phyloP scores from a whole-genome alignment of 1,139 yeast genomes.

The Scheffersomyces insectosa region DNA sequence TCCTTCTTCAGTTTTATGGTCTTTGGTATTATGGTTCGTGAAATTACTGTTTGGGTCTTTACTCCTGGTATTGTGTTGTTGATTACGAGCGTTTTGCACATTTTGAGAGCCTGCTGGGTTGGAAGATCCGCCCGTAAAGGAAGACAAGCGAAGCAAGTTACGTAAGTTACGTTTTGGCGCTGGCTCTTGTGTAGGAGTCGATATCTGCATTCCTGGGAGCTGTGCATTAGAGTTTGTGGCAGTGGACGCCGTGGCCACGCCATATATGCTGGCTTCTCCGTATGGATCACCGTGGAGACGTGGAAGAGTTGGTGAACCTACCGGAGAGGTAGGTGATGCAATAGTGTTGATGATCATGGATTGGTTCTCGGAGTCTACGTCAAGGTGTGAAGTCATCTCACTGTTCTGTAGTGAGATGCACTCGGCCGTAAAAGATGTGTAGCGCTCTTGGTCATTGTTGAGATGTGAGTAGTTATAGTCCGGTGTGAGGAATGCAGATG shows the following conservation, averaged over 20 bases:
- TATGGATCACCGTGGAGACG: slow-evolving; percentile 2
- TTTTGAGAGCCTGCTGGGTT: slow-evolving; percentile 2
- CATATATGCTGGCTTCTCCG: background rate
- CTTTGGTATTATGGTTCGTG: slow-evolving; percentile 2
- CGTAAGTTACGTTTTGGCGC: slow-evolving; percentile 1
- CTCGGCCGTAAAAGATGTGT: slow-evolving; percentile 37
- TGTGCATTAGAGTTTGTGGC: background rate
- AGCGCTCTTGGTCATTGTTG: slow-evolving; percentile 16
- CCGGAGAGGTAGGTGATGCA: slow-evolving; percentile 2
- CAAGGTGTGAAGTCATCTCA: slow-evolving; percentile 38
- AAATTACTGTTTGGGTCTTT: background rate
- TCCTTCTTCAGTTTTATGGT: slow-evolving; percentile 1
- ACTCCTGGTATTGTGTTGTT: background rate
- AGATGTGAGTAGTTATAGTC: slow-evolving; percentile 2
- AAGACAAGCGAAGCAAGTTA: slow-evolving; percentile 3
- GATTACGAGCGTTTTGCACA: no score
- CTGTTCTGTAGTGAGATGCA: slow-evolving; percentile 42
- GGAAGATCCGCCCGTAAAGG: background rate
- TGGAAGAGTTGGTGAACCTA: slow-evolving; percentile 2
- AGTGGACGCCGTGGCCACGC: background rate
- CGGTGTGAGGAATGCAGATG: background rate
- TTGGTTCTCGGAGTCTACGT: slow-evolving; percentile 9
- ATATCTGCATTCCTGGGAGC: background rate
- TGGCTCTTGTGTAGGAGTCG: background rate
- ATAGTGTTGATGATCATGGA: slow-evolving; percentile 2